Conservation (phyloP, 164 flowering plant species). For the Stephania cephalantha region DNA sequence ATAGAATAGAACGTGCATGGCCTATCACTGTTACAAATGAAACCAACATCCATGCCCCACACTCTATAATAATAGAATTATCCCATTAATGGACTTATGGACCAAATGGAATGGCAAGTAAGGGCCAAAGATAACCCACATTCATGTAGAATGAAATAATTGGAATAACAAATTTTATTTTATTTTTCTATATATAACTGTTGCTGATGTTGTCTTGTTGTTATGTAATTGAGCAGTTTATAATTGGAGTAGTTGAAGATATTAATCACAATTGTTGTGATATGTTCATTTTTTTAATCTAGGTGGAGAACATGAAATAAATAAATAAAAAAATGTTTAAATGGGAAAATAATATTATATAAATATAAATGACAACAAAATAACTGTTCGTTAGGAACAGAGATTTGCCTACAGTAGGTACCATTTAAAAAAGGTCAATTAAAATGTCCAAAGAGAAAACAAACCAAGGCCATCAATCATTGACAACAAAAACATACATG, state of each 20-base stretch:
- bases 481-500: no score
- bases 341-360: no score
- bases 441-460: no score
- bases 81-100: not conserved
- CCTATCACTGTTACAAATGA: not conserved
- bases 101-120: not conserved
- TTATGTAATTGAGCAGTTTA: not conserved
- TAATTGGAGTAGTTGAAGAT: not conserved
- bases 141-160: not conserved
- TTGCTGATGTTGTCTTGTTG: no score
- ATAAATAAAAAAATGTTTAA: not conserved
- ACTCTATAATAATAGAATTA: not conserved
- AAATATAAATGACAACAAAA: no score
- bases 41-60: conserved; percentile 1
- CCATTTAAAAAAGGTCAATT: no score
- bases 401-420: not conserved
- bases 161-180: not conserved
- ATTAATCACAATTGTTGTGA: not conserved
- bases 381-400: not conserved
- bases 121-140: not conserved
- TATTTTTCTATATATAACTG: not conserved
- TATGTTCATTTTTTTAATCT: no score
- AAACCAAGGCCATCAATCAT: no score
- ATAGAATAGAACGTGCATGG: not conserved
- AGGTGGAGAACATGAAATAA: not conserved